phyloP scores from a whole-genome alignment of 106 monocot genomes.

The Apostasia ramifera region DNA sequence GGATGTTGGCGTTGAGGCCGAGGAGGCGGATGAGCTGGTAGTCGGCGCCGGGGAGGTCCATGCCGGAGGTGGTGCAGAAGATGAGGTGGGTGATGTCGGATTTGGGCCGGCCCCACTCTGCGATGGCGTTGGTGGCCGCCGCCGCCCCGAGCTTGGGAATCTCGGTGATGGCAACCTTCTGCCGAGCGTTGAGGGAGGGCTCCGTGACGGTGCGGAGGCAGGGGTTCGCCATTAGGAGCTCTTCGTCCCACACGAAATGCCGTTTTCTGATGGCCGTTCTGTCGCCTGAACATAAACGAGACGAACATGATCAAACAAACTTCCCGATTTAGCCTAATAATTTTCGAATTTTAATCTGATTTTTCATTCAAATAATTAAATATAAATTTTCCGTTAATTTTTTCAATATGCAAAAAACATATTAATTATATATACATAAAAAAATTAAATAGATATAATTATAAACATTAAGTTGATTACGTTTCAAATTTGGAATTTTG shows the following conservation, averaged over 20 bases:
- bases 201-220: slow-evolving; percentile 5
- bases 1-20: slow-evolving; percentile 3
- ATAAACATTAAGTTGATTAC: neutral
- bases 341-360: neutral
- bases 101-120: slow-evolving; percentile 12
- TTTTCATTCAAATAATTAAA: neutral
- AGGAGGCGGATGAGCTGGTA: slow-evolving; percentile 8
- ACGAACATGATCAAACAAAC: neutral
- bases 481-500: neutral
- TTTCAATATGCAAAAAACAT: no score
- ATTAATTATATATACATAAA: no score
- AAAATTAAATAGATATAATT: no score
- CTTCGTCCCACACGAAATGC: neutral
- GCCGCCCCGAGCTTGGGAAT: slow-evolving; percentile 10
- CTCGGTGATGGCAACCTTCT: slow-evolving; percentile 4
- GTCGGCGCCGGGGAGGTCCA: slow-evolving; percentile 16
- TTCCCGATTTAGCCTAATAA: no score
- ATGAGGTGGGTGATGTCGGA: slow-evolving; percentile 16
- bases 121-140: slow-evolving; percentile 4
- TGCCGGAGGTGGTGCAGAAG: slow-evolving; percentile 13
- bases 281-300: neutral
- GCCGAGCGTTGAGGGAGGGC: slow-evolving; percentile 9
- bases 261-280: slow-evolving; percentile 6
- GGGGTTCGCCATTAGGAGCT: neutral
- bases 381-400: no score